phyloP scores from a whole-genome alignment of 129 eudicot genomes.

The Flaveria bidentis region DNA sequence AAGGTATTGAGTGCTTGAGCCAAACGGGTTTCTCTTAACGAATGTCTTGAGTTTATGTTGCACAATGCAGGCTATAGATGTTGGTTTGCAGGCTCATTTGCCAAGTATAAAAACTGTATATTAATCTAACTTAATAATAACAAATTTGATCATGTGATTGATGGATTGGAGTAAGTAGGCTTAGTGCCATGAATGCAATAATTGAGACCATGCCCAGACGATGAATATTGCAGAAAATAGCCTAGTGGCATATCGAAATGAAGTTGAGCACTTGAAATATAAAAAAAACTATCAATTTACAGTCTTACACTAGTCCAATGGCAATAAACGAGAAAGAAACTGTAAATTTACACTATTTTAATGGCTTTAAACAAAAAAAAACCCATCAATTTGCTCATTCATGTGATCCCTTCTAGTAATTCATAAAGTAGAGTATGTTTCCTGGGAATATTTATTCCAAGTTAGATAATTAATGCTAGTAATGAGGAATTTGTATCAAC shows the following conservation, averaged over 20 bases:
- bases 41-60: constrained; percentile 71
- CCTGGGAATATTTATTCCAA: not conserved
- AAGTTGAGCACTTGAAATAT: constrained; percentile 67
- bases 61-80: constrained; percentile 53
- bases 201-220: constrained; percentile 84
- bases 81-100: constrained; percentile 75
- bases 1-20: constrained; percentile 43
- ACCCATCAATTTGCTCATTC: not conserved
- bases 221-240: constrained; percentile 51
- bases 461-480: not conserved
- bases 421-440: not conserved
- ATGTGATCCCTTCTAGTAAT: not conserved
- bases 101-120: constrained; percentile 58
- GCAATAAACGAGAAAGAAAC: too few species aligned
- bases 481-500: not conserved
- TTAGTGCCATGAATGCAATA: constrained; percentile 81
- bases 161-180: constrained; percentile 54
- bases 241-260: constrained; percentile 49
- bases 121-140: constrained; percentile 42
- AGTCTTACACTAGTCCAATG: too few species aligned
- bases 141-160: constrained; percentile 68
- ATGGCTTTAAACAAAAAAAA: not conserved
- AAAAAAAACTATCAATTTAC: too few species aligned
- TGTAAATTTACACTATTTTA: too few species aligned
- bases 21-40: constrained; percentile 66